These are phyloP conservation scores for Colletotrichum sp. DNA, from an alignment of 2,329 filamentous ascomycete genomes.

Conservation along the genomic window DNA sequence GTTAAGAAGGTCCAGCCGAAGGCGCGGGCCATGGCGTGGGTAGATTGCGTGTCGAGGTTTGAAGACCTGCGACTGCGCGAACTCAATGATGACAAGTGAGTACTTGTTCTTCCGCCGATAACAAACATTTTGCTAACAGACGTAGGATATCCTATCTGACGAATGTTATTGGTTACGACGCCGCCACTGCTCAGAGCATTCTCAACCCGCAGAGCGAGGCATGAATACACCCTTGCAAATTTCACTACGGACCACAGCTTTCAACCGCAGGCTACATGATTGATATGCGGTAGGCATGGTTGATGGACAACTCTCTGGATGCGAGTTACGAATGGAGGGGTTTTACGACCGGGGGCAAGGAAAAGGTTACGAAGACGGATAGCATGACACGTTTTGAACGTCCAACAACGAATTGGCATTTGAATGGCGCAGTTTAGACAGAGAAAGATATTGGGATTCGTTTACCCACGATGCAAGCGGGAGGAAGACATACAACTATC, in stretches of 20 bases:
- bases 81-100: conserved; percentile 79
- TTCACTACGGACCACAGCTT: neutral
- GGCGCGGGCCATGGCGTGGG: conserved; percentile 70
- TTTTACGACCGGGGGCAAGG: neutral
- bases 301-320: neutral
- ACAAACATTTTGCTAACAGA: neutral
- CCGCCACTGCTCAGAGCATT: conserved; percentile 18
- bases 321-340: neutral
- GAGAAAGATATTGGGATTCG: neutral
- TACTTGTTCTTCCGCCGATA: conserved; percentile 24
- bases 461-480: neutral
- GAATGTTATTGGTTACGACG: conserved; percentile 22
- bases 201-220: conserved; percentile 7
- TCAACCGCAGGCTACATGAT: neutral
- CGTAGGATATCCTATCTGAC: conserved; percentile 21
- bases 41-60: conserved; percentile 77
- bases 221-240: neutral
- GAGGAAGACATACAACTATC: neutral
- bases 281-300: neutral
- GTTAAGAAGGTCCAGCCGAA: conserved; percentile 81
- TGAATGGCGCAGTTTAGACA: conserved; percentile 18
- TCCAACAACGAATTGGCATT: conserved; percentile 19
- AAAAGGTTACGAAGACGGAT: conserved; percentile 15
- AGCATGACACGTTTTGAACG: conserved; percentile 7
- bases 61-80: conserved; percentile 73